A percentile compares a stretch with the other conserved stretches of the same genome.
These are phyloP conservation scores for Parachaetomium inaequale DNA, from an alignment of 495 filamentous ascomycete species.

Conservation along the genomic window DNA sequence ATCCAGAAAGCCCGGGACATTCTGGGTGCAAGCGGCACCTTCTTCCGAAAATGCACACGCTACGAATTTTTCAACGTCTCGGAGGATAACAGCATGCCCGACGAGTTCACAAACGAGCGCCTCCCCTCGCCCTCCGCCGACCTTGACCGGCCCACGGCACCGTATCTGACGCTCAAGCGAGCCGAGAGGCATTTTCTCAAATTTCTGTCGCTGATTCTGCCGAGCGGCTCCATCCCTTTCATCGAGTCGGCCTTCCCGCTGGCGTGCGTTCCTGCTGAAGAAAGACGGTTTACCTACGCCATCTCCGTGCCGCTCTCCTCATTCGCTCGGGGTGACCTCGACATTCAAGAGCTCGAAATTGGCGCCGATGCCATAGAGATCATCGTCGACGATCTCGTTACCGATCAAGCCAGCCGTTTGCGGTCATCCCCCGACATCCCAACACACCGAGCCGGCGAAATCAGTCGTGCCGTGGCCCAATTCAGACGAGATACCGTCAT, in stretches of 20 bases:
- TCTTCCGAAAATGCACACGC: constrained; percentile 61
- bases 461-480: constrained; percentile 51
- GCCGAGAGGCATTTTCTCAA: constrained; percentile 69
- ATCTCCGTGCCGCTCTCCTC: constrained; percentile 58
- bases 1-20: constrained; percentile 48
- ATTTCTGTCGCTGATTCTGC: constrained; percentile 60
- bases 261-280: constrained; percentile 57
- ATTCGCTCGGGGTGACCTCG: constrained; percentile 44
- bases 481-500: constrained; percentile 57
- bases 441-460: constrained; percentile 44
- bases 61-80: constrained; percentile 71
- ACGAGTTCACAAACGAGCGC: constrained; percentile 7
- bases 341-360: constrained; percentile 58
- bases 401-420: constrained; percentile 32
- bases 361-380: constrained; percentile 69
- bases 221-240: constrained; percentile 49
- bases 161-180: constrained; percentile 66
- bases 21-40: constrained; percentile 45
- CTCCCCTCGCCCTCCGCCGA: constrained; percentile 23
- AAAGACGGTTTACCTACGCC: constrained; percentile 61
- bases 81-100: constrained; percentile 28
- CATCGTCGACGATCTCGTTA: constrained; percentile 52
- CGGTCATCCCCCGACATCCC: constrained; percentile 46
- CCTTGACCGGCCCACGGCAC: constrained; percentile 47
- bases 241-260: constrained; percentile 65